Evolutionary conservation across 805 yeast species (phyloP), one percentile per base, ranked within the genome.

Genomic region (Candida peoriensis): DNA sequence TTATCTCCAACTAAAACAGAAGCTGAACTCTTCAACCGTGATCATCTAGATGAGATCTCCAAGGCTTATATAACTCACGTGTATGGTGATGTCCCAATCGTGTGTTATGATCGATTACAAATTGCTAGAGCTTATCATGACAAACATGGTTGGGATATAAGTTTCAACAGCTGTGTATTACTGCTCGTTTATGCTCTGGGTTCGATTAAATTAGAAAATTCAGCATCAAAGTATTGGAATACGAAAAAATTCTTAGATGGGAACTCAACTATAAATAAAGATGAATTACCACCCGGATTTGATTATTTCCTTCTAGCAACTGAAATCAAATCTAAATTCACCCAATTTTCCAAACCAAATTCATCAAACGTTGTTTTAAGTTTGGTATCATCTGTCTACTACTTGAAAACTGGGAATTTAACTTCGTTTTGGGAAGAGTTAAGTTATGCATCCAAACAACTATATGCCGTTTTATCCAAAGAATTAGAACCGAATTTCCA

Each of bases 201-300:
- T 3, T 34, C 33, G 4, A 16, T 30, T 16, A 19, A 6, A 8
- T 7, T n/a, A 4, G 24, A 33, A 4, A 3, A 19, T 4, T n/a
- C n/a, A n/a, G 26, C 8, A 5, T 14, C 13, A 4, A 10, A 19
- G 7, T 34, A 29, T 16, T 34, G 33, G 37, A 21, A 6, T 10
- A 18, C 32, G 11, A 5, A 2, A 2, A 17, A n/a, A 15, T 34
- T 29, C 22, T 23, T 24, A 12, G n/a, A 7, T 15, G 3, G 12
- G 10, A 8, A 2, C 2, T 13, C 20, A 16, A 19, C 20, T 5
- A 14, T 28, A 12, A 6, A 28, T 13, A 6, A 7, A 4, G 29
- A 28, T 13, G 37, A 34, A 8, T 15, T 34, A 20, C 33, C 37
- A 4, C 29, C 28, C 5, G 37, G 37, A 7, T 29, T 29, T 20